Conservation (phyloP, 2,329 filamentous ascomycete genomes). For the Fusarium tjaetaba region DNA sequence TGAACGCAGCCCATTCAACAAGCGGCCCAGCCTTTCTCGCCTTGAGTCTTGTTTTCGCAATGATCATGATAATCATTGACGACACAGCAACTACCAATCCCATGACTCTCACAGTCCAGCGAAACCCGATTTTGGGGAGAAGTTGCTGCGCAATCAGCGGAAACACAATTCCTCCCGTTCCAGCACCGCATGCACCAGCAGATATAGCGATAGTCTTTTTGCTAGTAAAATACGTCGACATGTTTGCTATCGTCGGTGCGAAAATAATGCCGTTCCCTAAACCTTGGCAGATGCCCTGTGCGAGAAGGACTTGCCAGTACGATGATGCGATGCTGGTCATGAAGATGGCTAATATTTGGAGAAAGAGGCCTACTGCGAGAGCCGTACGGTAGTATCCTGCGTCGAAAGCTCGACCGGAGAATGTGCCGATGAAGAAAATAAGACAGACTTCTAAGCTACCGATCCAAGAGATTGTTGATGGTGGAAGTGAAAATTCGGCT, state of each 20-base stretch:
- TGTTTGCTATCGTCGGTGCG: constrained; percentile 62
- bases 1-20: constrained; percentile 62
- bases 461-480: constrained; percentile 59
- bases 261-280: constrained; percentile 66
- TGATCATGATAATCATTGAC: constrained; percentile 50
- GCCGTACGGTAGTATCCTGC: constrained; percentile 52
- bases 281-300: constrained; percentile 66
- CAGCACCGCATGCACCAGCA: constrained; percentile 67
- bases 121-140: constrained; percentile 68
- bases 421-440: constrained; percentile 52
- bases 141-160: constrained; percentile 66
- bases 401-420: constrained; percentile 55
- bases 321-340: constrained; percentile 53
- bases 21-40: constrained; percentile 60
- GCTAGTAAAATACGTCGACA: constrained; percentile 69
- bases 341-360: constrained; percentile 59
- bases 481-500: constrained; percentile 42
- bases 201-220: constrained; percentile 69
- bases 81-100: constrained; percentile 66
- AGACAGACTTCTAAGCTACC: constrained; percentile 59
- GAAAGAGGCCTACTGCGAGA: constrained; percentile 48
- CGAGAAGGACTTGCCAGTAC: constrained; percentile 61
- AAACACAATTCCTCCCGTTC: constrained; percentile 71
- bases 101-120: constrained; percentile 71
- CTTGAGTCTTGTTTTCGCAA: constrained; percentile 60